Conservation (phyloP, 2,329 filamentous ascomycete genomes). For the Fusarium sp. region DNA sequence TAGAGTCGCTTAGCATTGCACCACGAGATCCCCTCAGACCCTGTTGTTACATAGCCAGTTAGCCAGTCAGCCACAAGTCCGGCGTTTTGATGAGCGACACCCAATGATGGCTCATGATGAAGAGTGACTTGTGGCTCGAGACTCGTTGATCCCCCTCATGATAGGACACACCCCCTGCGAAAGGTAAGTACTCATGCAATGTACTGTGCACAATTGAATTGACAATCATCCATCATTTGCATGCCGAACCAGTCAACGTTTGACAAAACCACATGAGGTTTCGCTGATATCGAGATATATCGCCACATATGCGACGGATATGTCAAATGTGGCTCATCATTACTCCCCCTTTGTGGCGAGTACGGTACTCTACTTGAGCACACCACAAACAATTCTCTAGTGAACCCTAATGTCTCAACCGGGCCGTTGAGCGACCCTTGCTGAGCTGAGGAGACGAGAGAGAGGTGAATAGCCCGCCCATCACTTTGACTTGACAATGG, state of each 20-base stretch:
- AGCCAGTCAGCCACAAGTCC: conserved; percentile 6
- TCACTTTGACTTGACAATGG: conserved; percentile 11
- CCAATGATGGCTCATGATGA: conserved; percentile 32
- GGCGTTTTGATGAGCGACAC: conserved; percentile 4
- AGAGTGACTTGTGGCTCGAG: conserved; percentile 45
- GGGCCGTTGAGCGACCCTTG: conserved; percentile 41
- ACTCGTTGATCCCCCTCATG: conserved; percentile 38
- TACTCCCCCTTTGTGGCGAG: conserved; percentile 22
- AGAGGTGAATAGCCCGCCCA: conserved; percentile 15
- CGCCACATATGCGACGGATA: conserved; percentile 22
- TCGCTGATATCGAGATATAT: conserved; percentile 4
- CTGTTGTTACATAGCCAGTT: too few species aligned
- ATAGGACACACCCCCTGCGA: conserved; percentile 32
- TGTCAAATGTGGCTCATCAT: conserved; percentile 37
- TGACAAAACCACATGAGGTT: neutral
- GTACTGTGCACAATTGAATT: neutral
- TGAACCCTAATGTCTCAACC: conserved; percentile 26
- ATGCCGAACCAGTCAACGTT: conserved; percentile 32
- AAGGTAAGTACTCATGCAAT: neutral
- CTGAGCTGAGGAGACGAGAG: conserved; percentile 36
- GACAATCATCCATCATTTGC: neutral
- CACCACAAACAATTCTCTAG: conserved; percentile 37
- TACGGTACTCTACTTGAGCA: neutral
- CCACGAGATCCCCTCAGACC: conserved; percentile 13
- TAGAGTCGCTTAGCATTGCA: conserved; percentile 21